These are phyloP conservation scores for Noccaea bulbosa DNA, from an alignment of 345 rosid genomes.

Conservation along the genomic window DNA sequence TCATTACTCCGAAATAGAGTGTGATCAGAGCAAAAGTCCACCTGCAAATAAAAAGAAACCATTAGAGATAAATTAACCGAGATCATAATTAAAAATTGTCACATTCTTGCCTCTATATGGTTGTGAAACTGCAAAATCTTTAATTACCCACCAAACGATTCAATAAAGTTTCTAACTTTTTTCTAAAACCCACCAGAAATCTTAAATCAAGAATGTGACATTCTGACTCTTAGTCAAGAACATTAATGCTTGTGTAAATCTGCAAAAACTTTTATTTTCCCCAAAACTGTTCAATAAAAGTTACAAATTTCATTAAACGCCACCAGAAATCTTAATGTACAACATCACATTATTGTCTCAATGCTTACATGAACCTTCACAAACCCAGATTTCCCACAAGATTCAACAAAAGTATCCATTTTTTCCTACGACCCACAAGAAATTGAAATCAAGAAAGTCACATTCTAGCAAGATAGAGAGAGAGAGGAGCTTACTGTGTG, in stretches of 20 bases:
- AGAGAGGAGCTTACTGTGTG: conserved; percentile 71
- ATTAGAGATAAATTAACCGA: conserved; percentile 16
- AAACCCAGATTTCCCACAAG: not conserved
- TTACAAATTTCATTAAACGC: too few relatives aligned
- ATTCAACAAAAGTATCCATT: not conserved
- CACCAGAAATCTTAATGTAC: too few relatives aligned
- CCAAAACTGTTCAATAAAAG: not conserved
- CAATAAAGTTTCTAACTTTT: not conserved
- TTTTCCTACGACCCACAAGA: not conserved
- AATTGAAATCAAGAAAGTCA: not conserved
- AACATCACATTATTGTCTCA: too few relatives aligned
- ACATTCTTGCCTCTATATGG: conserved; percentile 2
- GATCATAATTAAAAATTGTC: not conserved
- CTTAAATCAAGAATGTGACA: conserved; percentile 1
- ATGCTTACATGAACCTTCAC: too few relatives aligned
- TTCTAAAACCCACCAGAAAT: not conserved
- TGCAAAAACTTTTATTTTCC: not conserved
- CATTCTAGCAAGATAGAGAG: conserved; percentile 1
- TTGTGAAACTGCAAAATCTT: not conserved
- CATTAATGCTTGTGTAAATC: not conserved
- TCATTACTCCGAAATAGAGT: conserved; percentile 79
- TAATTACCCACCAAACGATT: not conserved
- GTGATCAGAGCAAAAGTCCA: conserved; percentile 86
- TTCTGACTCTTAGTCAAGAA: not conserved
- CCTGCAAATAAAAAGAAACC: conserved; percentile 49